Evolutionary conservation across 2,329 filamentous ascomycete species (phyloP), one percentile per base, ranked within the genome.

Genomic region (Stagonosporopsis rhizophila): DNA sequence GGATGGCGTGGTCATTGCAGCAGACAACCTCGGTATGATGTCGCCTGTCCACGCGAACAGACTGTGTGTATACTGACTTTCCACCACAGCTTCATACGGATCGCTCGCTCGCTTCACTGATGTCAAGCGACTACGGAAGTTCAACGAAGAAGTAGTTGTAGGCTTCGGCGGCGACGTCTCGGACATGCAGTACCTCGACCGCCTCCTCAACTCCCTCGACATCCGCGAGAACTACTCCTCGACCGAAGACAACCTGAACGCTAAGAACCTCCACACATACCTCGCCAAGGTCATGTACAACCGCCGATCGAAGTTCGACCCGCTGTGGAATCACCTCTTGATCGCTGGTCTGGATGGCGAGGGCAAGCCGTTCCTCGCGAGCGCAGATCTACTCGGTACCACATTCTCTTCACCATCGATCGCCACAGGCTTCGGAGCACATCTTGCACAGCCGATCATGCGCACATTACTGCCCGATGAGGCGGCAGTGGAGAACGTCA

Each of bases 101-200:
- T 97, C 95, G 54, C 90, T 82, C 66, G 94, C 95, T 58, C 92
- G 95, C 75, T 99, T 98, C 85, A 93, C 91, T 71, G 90, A 97
- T 77, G 92, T 98, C 75, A 96, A 97, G 82, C 93, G 95, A 74
- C 89, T 99, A 66, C 92, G 92, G 70, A 85, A 87, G 69, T 98
- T 98, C 79, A 91, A 92, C 79, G 84, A 88, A 65, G 87, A 88
- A 64, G 88, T 92, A 27, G 86, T 98, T 58, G 84, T 99, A 73
- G 95, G 95, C 71, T 96, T 98, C 80, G 92, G 92, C 77, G 95
- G 95, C 77, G 95, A 99, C 81, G 89, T 99, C 69, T 96, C 91
- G 64, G 95, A 99, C 82, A 98, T 99, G 95, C 95, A 99, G 83
- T 96, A 96, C 82, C 87, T 99, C 67, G 90, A 96, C 85, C 89